Base-by-base conservation (phyloP, 768 basidiomycete genomes). In the Rossbeevera mucosa region DNA sequence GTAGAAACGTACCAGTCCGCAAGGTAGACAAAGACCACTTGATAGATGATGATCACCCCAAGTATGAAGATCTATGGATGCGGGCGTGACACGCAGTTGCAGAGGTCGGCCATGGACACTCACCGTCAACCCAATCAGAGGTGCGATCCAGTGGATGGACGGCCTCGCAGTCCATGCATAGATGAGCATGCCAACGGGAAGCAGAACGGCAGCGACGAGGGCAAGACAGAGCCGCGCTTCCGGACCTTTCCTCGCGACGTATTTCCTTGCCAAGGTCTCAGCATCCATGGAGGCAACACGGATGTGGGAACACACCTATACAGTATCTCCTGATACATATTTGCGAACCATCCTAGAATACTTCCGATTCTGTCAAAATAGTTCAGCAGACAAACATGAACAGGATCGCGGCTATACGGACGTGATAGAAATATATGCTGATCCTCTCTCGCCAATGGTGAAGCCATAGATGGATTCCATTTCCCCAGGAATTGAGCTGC, bases 91-190 rank as follows among this genome's bases (percentile, higher is more conserved):
- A 8, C 18, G 33, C 44, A 20, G 45, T 13, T n/a, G 21, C 28
- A 29, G 47, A 31, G 48, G 42, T 33, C 7, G 12, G 24, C 12
- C 47, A 28, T 11, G n/a, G 5, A 31, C 8, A 55, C 60, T 48
- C 47, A 49, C 65, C 24, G 66, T 70, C 38, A 67, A 48, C 9
- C 66, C 66, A n/a, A 56, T 48, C 9, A 67, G 45, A 20, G 66
- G 68, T 12, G 50, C 80, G 33, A 85, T 79, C 87, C 88, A 90
- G 50, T 75, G 77, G 3, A 88, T 72, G 13, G 56, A 59, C 0
- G 75, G 51, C 54, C 73, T 79, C 12, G 81, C 78, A 3, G 83
- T 81, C 81, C 85, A 88, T 0, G 83, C 86, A 57, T 83, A 91
- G 25, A 88, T 80, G 67, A 88, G 79, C 77, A 86, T 82, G n/a